A percentile compares a stretch with the other conserved stretches of the same genome.
Conservation (phyloP, 129 eudicot genomes). For the Smallanthus sonchifolius region DNA sequence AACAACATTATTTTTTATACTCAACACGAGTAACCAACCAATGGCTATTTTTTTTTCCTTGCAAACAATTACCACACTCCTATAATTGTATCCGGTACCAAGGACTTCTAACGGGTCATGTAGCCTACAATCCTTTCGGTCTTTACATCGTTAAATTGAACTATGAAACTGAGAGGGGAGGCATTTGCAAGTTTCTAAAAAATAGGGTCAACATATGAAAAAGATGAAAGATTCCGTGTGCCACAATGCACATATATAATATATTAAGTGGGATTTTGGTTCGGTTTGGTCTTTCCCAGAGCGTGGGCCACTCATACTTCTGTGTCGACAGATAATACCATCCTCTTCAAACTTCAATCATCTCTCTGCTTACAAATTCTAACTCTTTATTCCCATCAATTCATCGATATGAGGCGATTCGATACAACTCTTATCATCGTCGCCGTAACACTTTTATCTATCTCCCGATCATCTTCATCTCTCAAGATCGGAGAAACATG, state of each 20-base stretch:
- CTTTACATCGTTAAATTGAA: no score
- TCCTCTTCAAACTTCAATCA: neutral
- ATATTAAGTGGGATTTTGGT: neutral
- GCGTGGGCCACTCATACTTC: constrained; percentile 1
- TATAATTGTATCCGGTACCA: no score
- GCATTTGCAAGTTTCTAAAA: neutral
- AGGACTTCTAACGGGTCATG: no score
- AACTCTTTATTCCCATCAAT: neutral
- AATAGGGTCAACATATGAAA: neutral
- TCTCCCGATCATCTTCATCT: constrained; percentile 27
- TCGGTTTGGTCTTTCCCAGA: neutral
- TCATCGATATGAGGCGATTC: constrained; percentile 17
- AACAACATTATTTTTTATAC: no score
- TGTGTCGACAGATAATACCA: neutral
- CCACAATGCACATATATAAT: neutral
- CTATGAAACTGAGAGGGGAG: neutral
- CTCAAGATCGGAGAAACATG: constrained; percentile 91
- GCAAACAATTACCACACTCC: no score
- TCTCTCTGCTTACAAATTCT: neutral
- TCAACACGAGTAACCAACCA: no score
- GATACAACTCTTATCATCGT: constrained; percentile 15
- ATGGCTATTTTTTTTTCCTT: no score
- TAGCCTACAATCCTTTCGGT: no score
- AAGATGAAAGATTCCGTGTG: neutral
- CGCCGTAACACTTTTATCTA: constrained; percentile 10